Percentiles rank a stretch among this genome's conserved stretches.
phyloP scores from a whole-genome alignment of 176 grass and related monocot genomes.

The Avena insularis region DNA sequence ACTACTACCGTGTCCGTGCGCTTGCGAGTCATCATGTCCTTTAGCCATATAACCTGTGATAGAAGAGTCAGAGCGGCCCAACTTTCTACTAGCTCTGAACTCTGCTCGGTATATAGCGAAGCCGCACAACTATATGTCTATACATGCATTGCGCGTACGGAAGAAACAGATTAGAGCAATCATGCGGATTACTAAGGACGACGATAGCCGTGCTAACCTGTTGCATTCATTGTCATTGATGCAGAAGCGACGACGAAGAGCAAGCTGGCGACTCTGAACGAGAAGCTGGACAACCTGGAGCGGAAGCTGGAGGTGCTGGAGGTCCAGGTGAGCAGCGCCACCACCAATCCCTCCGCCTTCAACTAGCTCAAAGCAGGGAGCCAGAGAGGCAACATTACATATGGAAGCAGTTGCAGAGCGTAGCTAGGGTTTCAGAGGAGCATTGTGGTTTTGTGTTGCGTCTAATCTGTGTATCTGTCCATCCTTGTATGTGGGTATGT shows the following conservation, averaged over 20 bases:
- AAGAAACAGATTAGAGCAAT: neutral
- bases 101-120: neutral
- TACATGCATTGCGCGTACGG: neutral
- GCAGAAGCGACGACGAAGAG: conserved; percentile 95
- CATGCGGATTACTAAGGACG: neutral
- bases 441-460: neutral
- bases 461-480: neutral
- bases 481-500: neutral
- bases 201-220: neutral
- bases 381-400: neutral
- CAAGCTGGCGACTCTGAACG: conserved; percentile 82
- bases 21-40: neutral
- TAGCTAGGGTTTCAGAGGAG: neutral
- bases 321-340: conserved; percentile 95
- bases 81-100: neutral
- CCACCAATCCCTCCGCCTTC: conserved; percentile 93
- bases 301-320: conserved; percentile 89
- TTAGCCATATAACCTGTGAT: neutral
- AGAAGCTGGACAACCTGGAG: conserved; percentile 92
- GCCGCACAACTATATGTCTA: neutral
- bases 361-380: conserved; percentile 20
- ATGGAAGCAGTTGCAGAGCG: neutral
- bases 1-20: neutral
- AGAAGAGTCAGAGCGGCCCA: neutral
- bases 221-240: neutral